Conservation (phyloP, 352 stramenopile genomes). For the Halophytophthora batemanensis region DNA sequence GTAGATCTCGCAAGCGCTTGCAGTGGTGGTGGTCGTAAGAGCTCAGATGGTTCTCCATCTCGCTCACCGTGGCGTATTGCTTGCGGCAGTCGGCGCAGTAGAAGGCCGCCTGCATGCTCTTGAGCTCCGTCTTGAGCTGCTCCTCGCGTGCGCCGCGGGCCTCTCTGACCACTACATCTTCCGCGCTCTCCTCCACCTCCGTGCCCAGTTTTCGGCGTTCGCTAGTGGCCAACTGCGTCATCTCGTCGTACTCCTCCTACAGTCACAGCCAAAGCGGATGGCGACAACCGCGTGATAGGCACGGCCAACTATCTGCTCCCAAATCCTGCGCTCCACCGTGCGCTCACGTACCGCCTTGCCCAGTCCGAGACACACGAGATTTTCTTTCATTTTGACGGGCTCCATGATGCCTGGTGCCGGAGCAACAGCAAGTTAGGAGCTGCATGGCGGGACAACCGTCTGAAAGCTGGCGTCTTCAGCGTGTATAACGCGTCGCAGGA, state of each 20-base stretch:
- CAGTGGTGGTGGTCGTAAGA: slow-evolving; percentile 76
- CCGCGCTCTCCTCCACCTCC: slow-evolving; percentile 45
- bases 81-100: slow-evolving; percentile 59
- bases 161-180: slow-evolving; percentile 28
- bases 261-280: not conserved
- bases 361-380: slow-evolving; percentile 52
- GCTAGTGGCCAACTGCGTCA: slow-evolving; percentile 47
- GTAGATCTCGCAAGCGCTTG: slow-evolving; percentile 42
- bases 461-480: not conserved
- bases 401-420: slow-evolving; percentile 43
- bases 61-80: slow-evolving; percentile 65
- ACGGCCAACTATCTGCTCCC: not conserved
- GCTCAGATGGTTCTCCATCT: slow-evolving; percentile 74
- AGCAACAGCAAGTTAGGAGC: not conserved
- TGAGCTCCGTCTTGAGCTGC: slow-evolving; percentile 29
- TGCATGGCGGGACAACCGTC: not conserved
- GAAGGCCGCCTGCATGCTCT: slow-evolving; percentile 48
- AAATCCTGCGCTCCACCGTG: not conserved
- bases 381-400: slow-evolving; percentile 60
- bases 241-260: slow-evolving; percentile 55
- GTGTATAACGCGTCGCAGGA: not conserved
- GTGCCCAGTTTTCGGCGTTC: slow-evolving; percentile 45
- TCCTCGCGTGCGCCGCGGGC: slow-evolving; percentile 24
- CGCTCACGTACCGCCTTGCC: slow-evolving; percentile 39
- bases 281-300: not conserved